Conservation (phyloP, 2,329 filamentous ascomycete species). For the Amphichorda felina region DNA sequence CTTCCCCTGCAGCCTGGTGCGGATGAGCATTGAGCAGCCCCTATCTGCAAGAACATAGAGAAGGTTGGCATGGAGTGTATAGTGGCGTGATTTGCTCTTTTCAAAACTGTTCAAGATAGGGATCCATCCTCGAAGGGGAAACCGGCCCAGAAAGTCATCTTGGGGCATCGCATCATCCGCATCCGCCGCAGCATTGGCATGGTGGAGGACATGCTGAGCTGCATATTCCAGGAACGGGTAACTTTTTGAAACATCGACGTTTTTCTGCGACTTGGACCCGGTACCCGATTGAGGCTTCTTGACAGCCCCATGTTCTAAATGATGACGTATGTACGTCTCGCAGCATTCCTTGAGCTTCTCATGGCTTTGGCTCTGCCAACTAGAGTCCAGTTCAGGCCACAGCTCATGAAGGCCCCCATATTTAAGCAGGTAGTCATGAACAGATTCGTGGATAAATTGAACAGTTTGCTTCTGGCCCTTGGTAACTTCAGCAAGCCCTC, state of each 20-base stretch:
- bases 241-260: not conserved
- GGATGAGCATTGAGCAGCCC: not conserved
- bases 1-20: not conserved
- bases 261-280: too few species aligned
- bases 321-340: slow-evolving; percentile 22
- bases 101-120: slow-evolving; percentile 11
- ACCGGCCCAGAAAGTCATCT: slow-evolving; percentile 15
- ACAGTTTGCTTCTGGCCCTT: slow-evolving; percentile 19
- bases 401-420: slow-evolving; percentile 16
- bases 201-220: not conserved
- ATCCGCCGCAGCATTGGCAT: slow-evolving; percentile 2
- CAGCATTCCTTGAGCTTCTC: slow-evolving; percentile 32
- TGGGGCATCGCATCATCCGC: slow-evolving; percentile 14
- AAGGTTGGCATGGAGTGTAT: not conserved
- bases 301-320: too few species aligned
- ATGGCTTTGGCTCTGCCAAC: slow-evolving; percentile 21
- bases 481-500: slow-evolving; percentile 34
- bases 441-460: slow-evolving; percentile 43
- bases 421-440: slow-evolving; percentile 31
- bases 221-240: slow-evolving; percentile 34
- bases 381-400: slow-evolving; percentile 15
- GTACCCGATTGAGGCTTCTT: too few species aligned
- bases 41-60: slow-evolving; percentile 1
- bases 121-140: slow-evolving; percentile 17
- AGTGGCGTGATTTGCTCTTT: not conserved